Percentiles rank a stretch among this genome's conserved stretches.
Evolutionary conservation across 1,139 yeast species (phyloP).

Genomic region (Nadsonia starkeyi-henricii): DNA sequence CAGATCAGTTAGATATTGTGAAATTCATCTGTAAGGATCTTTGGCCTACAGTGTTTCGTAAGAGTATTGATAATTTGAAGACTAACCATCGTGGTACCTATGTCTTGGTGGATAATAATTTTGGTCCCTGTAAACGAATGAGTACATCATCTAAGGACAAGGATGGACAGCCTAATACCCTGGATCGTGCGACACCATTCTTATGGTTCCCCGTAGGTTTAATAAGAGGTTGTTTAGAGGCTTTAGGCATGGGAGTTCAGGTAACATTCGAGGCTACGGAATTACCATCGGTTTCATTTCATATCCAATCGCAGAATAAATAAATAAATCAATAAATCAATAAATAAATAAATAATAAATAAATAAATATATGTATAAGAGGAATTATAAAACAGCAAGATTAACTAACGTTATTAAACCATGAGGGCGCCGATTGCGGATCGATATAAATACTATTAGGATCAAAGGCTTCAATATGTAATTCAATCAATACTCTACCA

Average conservation of each 20-base stretch:
- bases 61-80: slow-evolving; percentile 81
- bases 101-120: slow-evolving; percentile 58
- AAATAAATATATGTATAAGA: no score
- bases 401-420: slow-evolving; percentile 26
- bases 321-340: no score
- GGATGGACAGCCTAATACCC: slow-evolving; percentile 16
- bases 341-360: no score
- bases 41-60: slow-evolving; percentile 67
- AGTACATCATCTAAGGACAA: slow-evolving; percentile 5
- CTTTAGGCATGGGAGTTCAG: slow-evolving; percentile 53
- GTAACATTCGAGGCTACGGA: slow-evolving; percentile 48
- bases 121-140: slow-evolving; percentile 42
- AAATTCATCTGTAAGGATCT: slow-evolving; percentile 86
- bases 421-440: slow-evolving; percentile 36
- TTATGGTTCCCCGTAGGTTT: slow-evolving; percentile 77
- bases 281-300: slow-evolving; percentile 58
- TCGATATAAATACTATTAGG: slow-evolving; percentile 39
- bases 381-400: no score
- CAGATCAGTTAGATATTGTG: slow-evolving; percentile 66
- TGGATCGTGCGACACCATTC: slow-evolving; percentile 28
- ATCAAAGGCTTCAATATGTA: slow-evolving; percentile 76
- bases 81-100: slow-evolving; percentile 84
- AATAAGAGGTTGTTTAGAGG: slow-evolving; percentile 62
- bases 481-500: slow-evolving; percentile 80
- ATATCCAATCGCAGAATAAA: slow-evolving; percentile 38